These are phyloP conservation scores for Sclerospora graminicola DNA, from an alignment of 352 stramenopile species.

Conservation along the genomic window DNA sequence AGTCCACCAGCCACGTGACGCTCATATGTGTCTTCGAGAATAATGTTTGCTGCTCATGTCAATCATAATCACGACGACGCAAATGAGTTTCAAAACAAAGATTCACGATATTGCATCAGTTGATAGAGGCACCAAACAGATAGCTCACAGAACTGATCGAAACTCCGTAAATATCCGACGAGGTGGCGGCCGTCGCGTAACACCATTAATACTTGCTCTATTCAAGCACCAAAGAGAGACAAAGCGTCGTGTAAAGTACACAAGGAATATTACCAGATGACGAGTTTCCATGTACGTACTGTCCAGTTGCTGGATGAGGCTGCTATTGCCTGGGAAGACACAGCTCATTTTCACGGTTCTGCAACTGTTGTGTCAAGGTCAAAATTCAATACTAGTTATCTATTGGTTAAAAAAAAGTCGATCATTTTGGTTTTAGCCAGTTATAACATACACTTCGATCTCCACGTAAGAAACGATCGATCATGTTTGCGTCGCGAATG, in stretches of 20 bases:
- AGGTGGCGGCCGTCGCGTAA: slow-evolving; percentile 93
- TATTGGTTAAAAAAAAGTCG: slow-evolving; percentile 9
- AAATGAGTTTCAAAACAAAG: too few species aligned
- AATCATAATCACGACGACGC: background rate
- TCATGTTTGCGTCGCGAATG: slow-evolving; percentile 76
- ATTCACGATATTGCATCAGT: too few species aligned
- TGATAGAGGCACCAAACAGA: background rate
- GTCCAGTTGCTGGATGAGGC: slow-evolving; percentile 77
- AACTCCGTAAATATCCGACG: slow-evolving; percentile 84
- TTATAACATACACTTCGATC: slow-evolving; percentile 7
- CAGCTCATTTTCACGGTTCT: slow-evolving; percentile 40
- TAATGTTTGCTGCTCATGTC: slow-evolving; percentile 84
- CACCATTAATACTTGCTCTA: slow-evolving; percentile 88
- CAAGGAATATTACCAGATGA: background rate
- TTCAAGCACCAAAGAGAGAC: background rate
- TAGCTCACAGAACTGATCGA: slow-evolving; percentile 78
- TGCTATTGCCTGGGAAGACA: slow-evolving; percentile 73
- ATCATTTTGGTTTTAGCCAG: slow-evolving; percentile 9
- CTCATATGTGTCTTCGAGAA: slow-evolving; percentile 93
- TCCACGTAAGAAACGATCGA: slow-evolving; percentile 16
- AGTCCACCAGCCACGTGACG: slow-evolving; percentile 76
- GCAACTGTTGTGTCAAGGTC: background rate
- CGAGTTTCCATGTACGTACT: slow-evolving; percentile 29
- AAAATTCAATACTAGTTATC: too few species aligned
- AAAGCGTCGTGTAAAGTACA: background rate